Evolutionary conservation across 2,329 filamentous ascomycete genomes (phyloP).

Genomic region (Chrysoporthe deuterocubensis): DNA sequence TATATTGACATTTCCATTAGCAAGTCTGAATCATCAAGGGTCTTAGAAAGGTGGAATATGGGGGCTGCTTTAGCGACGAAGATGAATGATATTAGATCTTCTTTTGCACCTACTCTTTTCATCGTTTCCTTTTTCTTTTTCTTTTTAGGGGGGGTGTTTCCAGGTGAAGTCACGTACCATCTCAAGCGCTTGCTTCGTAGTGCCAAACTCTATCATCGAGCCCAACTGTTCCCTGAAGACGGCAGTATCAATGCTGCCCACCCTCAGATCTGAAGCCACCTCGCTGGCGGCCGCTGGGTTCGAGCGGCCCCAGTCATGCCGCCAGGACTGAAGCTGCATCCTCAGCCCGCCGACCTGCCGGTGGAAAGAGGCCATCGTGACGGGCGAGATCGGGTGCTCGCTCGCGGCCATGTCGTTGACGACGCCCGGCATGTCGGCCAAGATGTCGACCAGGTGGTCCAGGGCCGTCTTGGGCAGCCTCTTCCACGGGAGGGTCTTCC

Average conservation of each 20-base stretch:
- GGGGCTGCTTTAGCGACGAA: neutral
- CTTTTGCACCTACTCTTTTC: no score
- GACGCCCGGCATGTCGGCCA: conserved; percentile 32
- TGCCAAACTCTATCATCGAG: conserved; percentile 25
- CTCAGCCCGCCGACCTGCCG: conserved; percentile 14
- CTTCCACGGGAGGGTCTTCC: conserved; percentile 34
- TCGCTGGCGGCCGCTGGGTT: conserved; percentile 21
- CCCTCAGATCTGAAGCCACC: conserved; percentile 20
- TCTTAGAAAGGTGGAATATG: neutral
- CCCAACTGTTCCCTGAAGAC: conserved; percentile 25
- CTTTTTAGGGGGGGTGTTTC: no score
- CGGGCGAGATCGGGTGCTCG: conserved; percentile 25
- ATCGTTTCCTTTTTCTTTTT: no score
- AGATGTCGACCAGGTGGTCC: conserved; percentile 32
- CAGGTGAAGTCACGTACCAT: conserved; percentile 5
- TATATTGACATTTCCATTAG: neutral
- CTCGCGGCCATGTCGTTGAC: conserved; percentile 30
- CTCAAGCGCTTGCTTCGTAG: conserved; percentile 27
- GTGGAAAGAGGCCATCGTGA: conserved; percentile 18
- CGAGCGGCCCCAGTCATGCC: conserved; percentile 16
- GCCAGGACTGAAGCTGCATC: conserved; percentile 14
- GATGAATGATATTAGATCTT: neutral
- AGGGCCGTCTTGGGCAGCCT: conserved; percentile 30
- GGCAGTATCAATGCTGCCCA: conserved; percentile 20
- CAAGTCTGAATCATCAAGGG: no score